Percentiles rank a stretch among this genome's conserved stretches.
Conservation (phyloP, 768 basidiomycete species). For the Hirschioporus abietinus region DNA sequence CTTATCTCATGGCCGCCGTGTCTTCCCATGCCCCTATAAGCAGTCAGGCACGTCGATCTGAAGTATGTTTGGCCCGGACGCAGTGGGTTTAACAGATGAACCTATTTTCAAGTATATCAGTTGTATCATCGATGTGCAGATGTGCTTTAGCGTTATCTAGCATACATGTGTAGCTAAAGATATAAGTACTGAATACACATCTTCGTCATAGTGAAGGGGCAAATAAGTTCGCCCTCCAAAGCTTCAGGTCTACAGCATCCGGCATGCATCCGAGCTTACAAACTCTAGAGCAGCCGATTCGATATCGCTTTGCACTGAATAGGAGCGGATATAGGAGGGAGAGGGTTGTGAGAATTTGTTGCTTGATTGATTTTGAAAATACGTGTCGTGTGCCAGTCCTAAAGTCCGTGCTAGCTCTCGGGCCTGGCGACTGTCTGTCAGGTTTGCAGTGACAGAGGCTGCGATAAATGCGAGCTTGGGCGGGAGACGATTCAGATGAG, state of each 20-base stretch:
- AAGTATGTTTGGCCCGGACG: no score
- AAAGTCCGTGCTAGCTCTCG: background rate
- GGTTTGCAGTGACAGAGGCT: background rate
- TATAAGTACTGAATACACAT: background rate
- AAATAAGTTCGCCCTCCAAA: background rate
- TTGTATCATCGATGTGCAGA: no score
- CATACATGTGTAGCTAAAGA: no score
- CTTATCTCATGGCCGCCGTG: no score
- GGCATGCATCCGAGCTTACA: background rate
- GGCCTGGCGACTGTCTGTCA: conserved; percentile 1
- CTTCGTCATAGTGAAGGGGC: background rate
- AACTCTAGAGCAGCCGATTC: background rate
- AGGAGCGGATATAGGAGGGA: background rate
- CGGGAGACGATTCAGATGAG: background rate
- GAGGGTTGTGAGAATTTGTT: background rate
- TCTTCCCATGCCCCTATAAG: no score
- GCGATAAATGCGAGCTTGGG: background rate
- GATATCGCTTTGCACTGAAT: background rate
- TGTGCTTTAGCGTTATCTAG: no score
- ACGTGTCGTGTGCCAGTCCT: background rate
- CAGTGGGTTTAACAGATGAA: no score
- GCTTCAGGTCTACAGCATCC: background rate
- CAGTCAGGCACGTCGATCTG: no score
- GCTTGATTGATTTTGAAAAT: background rate
- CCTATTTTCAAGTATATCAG: no score